Evolutionary conservation across 768 basidiomycete genomes (phyloP).

Genomic region (Boletus subcaerulescens): DNA sequence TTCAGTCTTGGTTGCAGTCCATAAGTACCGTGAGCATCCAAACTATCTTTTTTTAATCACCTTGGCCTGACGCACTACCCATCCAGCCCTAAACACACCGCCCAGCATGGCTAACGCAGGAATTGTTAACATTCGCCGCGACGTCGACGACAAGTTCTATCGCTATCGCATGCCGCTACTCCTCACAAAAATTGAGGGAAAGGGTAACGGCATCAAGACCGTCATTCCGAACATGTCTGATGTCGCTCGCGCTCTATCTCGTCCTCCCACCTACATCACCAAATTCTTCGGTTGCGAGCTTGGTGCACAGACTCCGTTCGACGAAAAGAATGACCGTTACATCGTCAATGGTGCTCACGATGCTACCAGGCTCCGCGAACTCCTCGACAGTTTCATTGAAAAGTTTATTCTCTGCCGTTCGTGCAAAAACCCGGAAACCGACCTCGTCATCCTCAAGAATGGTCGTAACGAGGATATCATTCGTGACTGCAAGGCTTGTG

Average conservation of each 20-base stretch:
- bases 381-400: constrained; percentile 96
- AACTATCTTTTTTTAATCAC: neutral
- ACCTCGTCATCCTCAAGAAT: constrained; percentile 82
- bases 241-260: constrained; percentile 90
- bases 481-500: constrained; percentile 98
- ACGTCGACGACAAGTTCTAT: constrained; percentile 96
- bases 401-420: constrained; percentile 96
- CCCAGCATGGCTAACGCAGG: constrained; percentile 81
- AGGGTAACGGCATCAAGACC: constrained; percentile 99
- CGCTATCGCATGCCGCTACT: constrained; percentile 97
- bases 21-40: constrained; percentile 48
- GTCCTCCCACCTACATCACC: constrained; percentile 94
- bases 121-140: constrained; percentile 90
- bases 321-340: constrained; percentile 96
- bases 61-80: neutral
- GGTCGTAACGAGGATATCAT: constrained; percentile 83
- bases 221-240: constrained; percentile 99
- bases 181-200: constrained; percentile 95
- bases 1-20: constrained; percentile 48
- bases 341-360: constrained; percentile 99
- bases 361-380: constrained; percentile 85
- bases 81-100: constrained; percentile 51
- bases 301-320: constrained; percentile 94
- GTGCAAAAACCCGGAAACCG: constrained; percentile 99
- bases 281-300: constrained; percentile 99